These are phyloP conservation scores for Aphanomyces astaci DNA, from an alignment of 352 stramenopile genomes.

Conservation along the genomic window DNA sequence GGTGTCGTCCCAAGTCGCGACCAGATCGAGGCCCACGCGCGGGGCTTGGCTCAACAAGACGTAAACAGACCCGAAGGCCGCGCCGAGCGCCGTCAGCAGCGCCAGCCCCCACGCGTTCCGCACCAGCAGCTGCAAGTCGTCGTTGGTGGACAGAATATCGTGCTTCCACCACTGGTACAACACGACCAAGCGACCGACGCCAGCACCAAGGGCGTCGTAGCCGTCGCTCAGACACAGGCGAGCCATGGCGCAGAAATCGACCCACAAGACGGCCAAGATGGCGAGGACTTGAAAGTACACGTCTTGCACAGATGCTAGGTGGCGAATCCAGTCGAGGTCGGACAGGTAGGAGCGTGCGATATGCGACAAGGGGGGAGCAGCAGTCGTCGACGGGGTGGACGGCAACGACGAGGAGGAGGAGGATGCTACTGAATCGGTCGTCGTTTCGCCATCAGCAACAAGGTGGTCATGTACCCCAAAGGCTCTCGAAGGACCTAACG, in stretches of 20 bases:
- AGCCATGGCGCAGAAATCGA: not conserved
- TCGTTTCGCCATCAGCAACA: too few relatives aligned
- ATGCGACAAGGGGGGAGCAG: too few relatives aligned
- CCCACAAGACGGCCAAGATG: too few relatives aligned
- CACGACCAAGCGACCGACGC: not conserved
- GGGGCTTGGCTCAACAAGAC: conserved; percentile 27
- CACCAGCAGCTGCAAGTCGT: conserved; percentile 32
- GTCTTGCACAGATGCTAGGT: too few relatives aligned
- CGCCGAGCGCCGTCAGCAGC: conserved; percentile 25
- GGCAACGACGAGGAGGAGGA: too few relatives aligned
- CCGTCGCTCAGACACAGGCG: not conserved
- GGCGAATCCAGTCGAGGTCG: too few relatives aligned
- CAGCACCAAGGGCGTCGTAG: not conserved
- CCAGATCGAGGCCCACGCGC: conserved; percentile 26
- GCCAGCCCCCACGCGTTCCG: conserved; percentile 27
- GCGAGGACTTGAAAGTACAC: too few relatives aligned
- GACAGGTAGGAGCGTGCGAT: too few relatives aligned
- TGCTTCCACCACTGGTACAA: not conserved
- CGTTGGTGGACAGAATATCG: conserved; percentile 30
- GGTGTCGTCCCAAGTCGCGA: conserved; percentile 34
- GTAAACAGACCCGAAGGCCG: conserved; percentile 33
- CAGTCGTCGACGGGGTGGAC: too few relatives aligned
- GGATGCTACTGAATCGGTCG: too few relatives aligned
- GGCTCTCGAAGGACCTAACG: too few relatives aligned
- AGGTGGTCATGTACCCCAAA: too few relatives aligned